phyloP scores from a whole-genome alignment of 345 rosid species.

The Alliaria petiolata region DNA sequence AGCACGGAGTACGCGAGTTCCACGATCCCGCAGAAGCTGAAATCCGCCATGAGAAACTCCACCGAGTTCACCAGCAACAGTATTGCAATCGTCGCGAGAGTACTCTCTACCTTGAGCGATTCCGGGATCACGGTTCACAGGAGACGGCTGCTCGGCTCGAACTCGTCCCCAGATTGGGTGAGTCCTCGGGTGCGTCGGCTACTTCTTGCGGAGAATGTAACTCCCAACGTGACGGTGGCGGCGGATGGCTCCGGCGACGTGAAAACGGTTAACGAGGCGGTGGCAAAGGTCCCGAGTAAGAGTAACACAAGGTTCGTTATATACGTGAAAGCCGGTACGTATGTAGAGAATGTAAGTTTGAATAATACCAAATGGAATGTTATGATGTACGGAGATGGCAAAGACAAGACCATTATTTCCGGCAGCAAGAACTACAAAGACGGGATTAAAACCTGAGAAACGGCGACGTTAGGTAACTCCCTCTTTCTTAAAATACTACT shows the following conservation, averaged over 20 bases:
- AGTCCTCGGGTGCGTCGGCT: constrained; percentile 45
- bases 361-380: constrained; percentile 69
- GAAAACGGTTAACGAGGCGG: constrained; percentile 50
- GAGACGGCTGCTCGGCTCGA: constrained; percentile 35
- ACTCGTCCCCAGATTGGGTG: constrained; percentile 57
- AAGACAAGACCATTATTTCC: constrained; percentile 45
- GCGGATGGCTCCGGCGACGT: constrained; percentile 56
- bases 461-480: constrained; percentile 77
- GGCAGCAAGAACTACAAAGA: constrained; percentile 48
- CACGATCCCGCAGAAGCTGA: constrained; percentile 27
- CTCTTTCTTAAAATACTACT: too few relatives aligned
- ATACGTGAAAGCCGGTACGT: constrained; percentile 61
- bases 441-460: constrained; percentile 46
- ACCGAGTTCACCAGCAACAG: constrained; percentile 71
- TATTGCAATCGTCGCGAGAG: constrained; percentile 58
- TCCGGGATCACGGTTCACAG: constrained; percentile 53
- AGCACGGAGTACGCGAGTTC: constrained; percentile 9
- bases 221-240: constrained; percentile 56
- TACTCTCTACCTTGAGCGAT: constrained; percentile 42
- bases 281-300: constrained; percentile 49
- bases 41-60: constrained; percentile 52
- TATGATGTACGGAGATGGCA: constrained; percentile 77
- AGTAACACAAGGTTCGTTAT: constrained; percentile 46
- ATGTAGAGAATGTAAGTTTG: constrained; percentile 57
- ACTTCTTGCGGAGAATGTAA: constrained; percentile 33